These are phyloP conservation scores for Metroxylon sagu DNA, from an alignment of 176 grass and related monocot genomes.

Conservation along the genomic window DNA sequence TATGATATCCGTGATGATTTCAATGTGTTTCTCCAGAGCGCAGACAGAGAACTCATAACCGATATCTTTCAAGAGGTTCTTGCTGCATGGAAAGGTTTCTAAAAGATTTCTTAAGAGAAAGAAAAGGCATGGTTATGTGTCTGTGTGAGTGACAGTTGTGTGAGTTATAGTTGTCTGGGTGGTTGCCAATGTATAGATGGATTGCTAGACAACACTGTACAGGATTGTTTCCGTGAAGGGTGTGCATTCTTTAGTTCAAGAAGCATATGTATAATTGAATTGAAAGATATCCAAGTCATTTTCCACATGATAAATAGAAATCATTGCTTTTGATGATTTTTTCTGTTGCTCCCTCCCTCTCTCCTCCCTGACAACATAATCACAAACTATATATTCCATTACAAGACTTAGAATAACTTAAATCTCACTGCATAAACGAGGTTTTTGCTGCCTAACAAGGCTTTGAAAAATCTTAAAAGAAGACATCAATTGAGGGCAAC, in stretches of 20 bases:
- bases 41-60: constrained; percentile 71
- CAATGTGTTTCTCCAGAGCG: constrained; percentile 54
- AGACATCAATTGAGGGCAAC: no score
- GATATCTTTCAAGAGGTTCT: constrained; percentile 81
- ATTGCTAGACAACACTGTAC: constrained; percentile 25
- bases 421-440: no score
- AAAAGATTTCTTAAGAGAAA: not conserved
- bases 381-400: no score
- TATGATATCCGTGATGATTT: constrained; percentile 81
- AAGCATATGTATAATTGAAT: constrained; percentile 25
- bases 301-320: constrained; percentile 17
- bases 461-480: no score
- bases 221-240: constrained; percentile 16
- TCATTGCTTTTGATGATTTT: constrained; percentile 13
- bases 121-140: not conserved
- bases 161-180: constrained; percentile 5
- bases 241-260: constrained; percentile 12
- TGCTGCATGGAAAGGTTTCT: constrained; percentile 65
- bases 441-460: no score
- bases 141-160: not conserved
- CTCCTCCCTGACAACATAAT: no score
- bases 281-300: constrained; percentile 9
- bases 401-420: no score
- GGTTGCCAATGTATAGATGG: constrained; percentile 19
- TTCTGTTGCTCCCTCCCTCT: not conserved